phyloP scores from a whole-genome alignment of 2,329 filamentous ascomycete species.

The Trichoderma aggressivum region DNA sequence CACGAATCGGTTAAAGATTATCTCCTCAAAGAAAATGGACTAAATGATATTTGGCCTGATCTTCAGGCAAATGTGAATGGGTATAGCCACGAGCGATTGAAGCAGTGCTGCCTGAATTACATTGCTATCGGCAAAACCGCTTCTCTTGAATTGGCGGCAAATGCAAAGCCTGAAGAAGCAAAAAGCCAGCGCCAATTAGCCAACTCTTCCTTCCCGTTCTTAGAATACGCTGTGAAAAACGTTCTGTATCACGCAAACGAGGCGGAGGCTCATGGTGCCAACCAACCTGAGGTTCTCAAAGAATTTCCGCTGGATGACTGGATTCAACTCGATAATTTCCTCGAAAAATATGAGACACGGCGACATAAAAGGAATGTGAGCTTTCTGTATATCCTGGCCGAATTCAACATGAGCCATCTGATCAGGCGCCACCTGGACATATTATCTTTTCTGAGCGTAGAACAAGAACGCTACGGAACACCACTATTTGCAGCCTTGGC shows the following conservation, averaged over 20 bases:
- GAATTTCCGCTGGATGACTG: not conserved
- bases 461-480: not conserved
- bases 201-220: not conserved
- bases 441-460: not conserved
- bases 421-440: not conserved
- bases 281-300: not conserved
- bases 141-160: not conserved
- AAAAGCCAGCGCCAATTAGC: not conserved
- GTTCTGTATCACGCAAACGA: not conserved
- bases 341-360: not conserved
- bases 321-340: not conserved
- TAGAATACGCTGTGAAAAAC: not conserved
- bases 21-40: slow-evolving; percentile 36
- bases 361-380: not conserved
- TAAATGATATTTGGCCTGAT: slow-evolving; percentile 16
- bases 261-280: not conserved
- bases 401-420: not conserved
- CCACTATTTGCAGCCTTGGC: not conserved
- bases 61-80: not conserved
- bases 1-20: slow-evolving; percentile 51
- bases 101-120: not conserved
- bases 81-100: not conserved
- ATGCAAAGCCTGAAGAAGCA: not conserved
- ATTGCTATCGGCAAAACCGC: not conserved
- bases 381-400: not conserved